Conservation (phyloP, 2,329 filamentous ascomycete species). For the Microsporum audouinii region DNA sequence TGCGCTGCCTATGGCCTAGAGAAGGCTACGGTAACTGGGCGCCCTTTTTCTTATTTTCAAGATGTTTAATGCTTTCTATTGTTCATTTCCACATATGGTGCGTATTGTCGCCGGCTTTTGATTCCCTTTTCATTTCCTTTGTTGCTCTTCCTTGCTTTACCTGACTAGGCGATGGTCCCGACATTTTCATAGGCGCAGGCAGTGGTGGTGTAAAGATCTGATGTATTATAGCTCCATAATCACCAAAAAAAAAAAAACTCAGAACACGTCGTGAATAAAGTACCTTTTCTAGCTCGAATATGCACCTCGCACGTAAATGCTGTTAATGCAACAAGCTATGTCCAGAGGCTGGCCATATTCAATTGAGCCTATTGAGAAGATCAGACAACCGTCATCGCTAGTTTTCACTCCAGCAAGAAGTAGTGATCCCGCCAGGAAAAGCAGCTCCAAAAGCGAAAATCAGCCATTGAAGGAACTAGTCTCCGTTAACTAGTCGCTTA, state of each 20-base stretch:
- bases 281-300: background rate
- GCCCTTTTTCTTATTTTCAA: background rate
- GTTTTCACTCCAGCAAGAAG: background rate
- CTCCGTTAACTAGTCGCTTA: background rate
- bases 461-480: background rate
- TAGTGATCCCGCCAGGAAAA: background rate
- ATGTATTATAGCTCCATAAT: background rate
- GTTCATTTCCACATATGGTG: background rate
- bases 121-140: conserved; percentile 1
- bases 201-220: background rate
- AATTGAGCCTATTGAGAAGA: background rate
- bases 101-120: background rate
- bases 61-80: background rate
- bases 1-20: background rate
- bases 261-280: background rate
- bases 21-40: background rate
- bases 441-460: background rate
- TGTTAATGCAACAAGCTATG: background rate
- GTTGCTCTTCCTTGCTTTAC: background rate
- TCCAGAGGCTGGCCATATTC: background rate
- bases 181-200: background rate
- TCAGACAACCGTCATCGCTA: background rate
- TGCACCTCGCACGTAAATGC: background rate
- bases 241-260: background rate
- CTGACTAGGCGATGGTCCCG: background rate